Base-by-base conservation (phyloP, 2,329 filamentous ascomycete species). In the Calonectria ilicicola region DNA sequence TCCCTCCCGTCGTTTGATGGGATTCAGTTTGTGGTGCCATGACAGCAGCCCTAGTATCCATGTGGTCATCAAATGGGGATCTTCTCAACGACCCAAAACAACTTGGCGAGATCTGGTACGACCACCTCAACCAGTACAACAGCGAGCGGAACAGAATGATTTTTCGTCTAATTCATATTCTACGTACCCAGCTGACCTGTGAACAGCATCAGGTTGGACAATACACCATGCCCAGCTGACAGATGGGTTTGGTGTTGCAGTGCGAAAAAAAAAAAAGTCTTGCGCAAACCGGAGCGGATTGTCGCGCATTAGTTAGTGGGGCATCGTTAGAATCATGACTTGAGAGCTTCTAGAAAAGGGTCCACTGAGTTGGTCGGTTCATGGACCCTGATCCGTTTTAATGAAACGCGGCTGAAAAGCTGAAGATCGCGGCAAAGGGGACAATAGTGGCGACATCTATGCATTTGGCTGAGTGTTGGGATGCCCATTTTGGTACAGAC, bases 1-100 rank as follows among this genome's bases (percentile, higher is more conserved):
- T 27, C 32, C 42, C 66, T 72, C 32, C 7, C n/a, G 58, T 70
- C 70, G 72, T 72, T 76, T 67, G 66, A 70, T 75, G 53, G 19
- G 46, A 65, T 69, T 64, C 42, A 29, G 58, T 51, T 70, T 76
- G 72, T 73, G 72, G 76, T 76, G 69, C 74, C 69, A 74, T 74
- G 56, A 53, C 27, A 63, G 47, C 66, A 74, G 56, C 42, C 64
- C 42, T 40, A 56, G 66, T 63, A 67, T 66, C 26, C 46, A 67
- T 27, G 10, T 60, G 35, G 27, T 62, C 44, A 38, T 49, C 51
- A 56, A 51, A 44, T 58, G 15, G n/a, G 72, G 42, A 23, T 15
- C 19, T 44, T 47, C 40, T 60, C 17, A 21, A 17, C 21, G n/a
- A 40, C 38, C 19, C 53, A 14, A 51, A 68, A 62, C 29, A 65